A percentile compares a stretch with the other conserved stretches of the same genome.
Conservation (phyloP, 2,329 filamentous ascomycete species). For the Cercospora sojina region DNA sequence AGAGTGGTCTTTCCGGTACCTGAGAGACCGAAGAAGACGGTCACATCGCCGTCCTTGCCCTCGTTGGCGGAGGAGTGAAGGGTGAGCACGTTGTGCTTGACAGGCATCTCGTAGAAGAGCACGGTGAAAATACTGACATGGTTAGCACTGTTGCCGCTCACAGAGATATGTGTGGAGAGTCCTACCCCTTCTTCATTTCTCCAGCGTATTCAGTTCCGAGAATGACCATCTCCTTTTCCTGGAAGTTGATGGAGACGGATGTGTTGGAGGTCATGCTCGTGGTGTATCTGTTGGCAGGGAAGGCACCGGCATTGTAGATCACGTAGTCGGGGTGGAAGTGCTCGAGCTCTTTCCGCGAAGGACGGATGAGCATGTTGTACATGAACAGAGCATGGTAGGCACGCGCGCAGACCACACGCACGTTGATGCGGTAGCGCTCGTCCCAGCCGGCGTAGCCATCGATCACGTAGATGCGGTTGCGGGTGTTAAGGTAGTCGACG, state of each 20-base stretch:
- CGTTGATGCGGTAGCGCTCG: constrained; percentile 94
- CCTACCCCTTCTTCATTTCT: constrained; percentile 35
- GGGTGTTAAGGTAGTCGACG: constrained; percentile 97
- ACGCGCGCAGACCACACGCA: constrained; percentile 96
- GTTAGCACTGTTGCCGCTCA: constrained; percentile 39
- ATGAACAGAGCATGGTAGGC: constrained; percentile 99
- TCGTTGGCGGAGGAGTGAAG: constrained; percentile 98
- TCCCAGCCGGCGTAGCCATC: constrained; percentile 99
- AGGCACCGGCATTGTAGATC: constrained; percentile 98
- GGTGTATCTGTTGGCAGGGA: constrained; percentile 97
- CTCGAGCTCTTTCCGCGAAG: constrained; percentile 84
- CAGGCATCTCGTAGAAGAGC: constrained; percentile 99
- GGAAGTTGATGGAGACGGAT: constrained; percentile 98
- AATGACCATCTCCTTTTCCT: constrained; percentile 99
- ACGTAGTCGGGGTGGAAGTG: constrained; percentile 99
- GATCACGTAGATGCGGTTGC: constrained; percentile 97
- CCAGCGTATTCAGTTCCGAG: constrained; percentile 93
- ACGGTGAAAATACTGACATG: constrained; percentile 79
- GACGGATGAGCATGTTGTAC: constrained; percentile 99
- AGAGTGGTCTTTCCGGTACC: constrained; percentile 98
- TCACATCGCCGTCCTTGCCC: constrained; percentile 90
- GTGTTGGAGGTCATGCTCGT: constrained; percentile 98
- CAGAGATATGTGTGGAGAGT: not conserved
- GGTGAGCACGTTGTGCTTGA: constrained; percentile 98
- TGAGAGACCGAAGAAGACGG: constrained; percentile 98